Evolutionary conservation across 306 rosid genomes (phyloP), one percentile per base, ranked within the genome.

Genomic region (Vigna unguiculata): DNA sequence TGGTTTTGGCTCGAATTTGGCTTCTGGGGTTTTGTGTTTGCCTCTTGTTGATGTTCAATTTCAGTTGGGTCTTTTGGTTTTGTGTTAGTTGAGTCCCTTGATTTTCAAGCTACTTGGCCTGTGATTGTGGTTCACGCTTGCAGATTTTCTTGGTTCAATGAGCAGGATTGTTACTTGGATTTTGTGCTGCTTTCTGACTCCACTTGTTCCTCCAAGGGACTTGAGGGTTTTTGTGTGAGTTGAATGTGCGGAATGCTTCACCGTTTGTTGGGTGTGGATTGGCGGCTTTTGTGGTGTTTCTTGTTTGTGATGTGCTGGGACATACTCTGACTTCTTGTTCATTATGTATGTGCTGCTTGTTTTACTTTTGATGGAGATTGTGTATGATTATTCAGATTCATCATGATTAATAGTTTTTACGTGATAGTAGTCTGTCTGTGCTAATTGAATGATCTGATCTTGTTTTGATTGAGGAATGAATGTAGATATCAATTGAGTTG

Each of bases 211-310:
- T 78, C 74, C 11, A 61, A 82, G 88, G 84, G 80, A 84, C 15
- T 81, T 85, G 21, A 53, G 74, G 78, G 87, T 82, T 17, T 74
- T 80, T 43, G 55, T 71, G 2, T 53, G 46, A 67, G 88, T 82
- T 89, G 69, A 89, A 84, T 57, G 85, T 80, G 88, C 78, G 30
- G 87, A 81, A 78, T 91, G 92, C 66, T 70, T 47, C 1, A 22
- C 65, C 54, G 69, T 63, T 46, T 77, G 71, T 40, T 76, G 46
- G 74, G 57, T 70, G 69, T 82, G 8, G 74, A 74, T 81, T 79
- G 73, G 46, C 83, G 53, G 73, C 59, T 82, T 86, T 63, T 54
- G 28, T 59, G 70, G 51, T 24, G 63, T 38, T 72, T 81, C 17
- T 8, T 64, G 77, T 82, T 75, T 60, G 77, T 72, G 70, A 78